These are phyloP conservation scores for Eucalyptus pauciflora DNA, from an alignment of 345 rosid genomes.

Conservation along the genomic window DNA sequence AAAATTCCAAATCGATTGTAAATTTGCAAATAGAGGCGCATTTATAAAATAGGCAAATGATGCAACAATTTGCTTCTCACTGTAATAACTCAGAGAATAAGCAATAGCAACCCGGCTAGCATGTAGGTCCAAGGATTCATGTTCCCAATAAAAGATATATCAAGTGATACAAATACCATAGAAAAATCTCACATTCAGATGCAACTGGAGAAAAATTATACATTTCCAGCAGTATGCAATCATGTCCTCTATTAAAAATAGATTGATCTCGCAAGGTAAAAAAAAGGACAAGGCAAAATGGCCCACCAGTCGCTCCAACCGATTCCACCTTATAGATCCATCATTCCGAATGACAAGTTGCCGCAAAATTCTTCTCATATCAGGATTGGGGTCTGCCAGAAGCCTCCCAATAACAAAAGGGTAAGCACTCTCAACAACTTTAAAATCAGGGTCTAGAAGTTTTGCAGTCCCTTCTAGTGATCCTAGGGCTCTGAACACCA, in stretches of 20 bases:
- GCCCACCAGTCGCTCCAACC: slow-evolving; percentile 81
- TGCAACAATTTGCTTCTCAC: neutral
- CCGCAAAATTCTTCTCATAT: slow-evolving; percentile 85
- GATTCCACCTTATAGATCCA: slow-evolving; percentile 94
- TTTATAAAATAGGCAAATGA: neutral
- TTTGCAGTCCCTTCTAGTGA: slow-evolving; percentile 97
- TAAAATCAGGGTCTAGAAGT: slow-evolving; percentile 82
- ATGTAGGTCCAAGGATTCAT: neutral
- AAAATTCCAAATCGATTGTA: neutral
- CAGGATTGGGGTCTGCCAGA: slow-evolving; percentile 83
- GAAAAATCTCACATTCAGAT: neutral
- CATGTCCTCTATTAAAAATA: neutral
- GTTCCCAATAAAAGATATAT: neutral
- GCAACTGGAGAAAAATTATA: neutral
- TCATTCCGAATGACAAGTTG: slow-evolving; percentile 73
- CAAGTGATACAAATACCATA: neutral
- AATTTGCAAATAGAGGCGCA: neutral
- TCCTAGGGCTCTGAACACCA: slow-evolving; percentile 89
- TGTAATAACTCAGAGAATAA: neutral
- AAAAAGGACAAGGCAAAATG: neutral
- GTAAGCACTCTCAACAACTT: slow-evolving; percentile 84
- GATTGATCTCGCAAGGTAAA: neutral
- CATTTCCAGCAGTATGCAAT: neutral
- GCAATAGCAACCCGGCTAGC: neutral
- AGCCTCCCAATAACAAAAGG: slow-evolving; percentile 89